These are phyloP conservation scores for Ceriops zippeliana DNA, from an alignment of 345 rosid genomes.

Conservation along the genomic window DNA sequence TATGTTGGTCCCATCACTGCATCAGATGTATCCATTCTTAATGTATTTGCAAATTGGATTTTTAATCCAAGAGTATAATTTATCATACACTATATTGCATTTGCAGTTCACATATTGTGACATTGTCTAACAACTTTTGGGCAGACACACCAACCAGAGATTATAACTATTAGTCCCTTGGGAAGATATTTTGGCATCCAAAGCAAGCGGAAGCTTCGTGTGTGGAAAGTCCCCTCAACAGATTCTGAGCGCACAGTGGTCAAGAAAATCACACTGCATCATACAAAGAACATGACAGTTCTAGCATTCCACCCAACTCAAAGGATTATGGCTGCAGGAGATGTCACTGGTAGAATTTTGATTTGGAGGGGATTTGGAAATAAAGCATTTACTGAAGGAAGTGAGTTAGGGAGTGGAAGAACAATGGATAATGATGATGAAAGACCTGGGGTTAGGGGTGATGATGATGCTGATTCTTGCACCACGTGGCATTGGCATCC, in stretches of 20 bases:
- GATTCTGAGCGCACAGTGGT: constrained; percentile 40
- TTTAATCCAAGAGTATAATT: too few species aligned
- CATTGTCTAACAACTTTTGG: constrained; percentile 6
- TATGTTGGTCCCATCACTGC: too few species aligned
- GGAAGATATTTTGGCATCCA: constrained; percentile 64
- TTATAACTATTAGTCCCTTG: constrained; percentile 53
- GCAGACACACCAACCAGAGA: constrained; percentile 62
- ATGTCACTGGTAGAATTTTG: constrained; percentile 84
- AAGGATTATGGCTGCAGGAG: constrained; percentile 82
- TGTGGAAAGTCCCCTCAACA: constrained; percentile 67
- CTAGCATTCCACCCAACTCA: constrained; percentile 84
- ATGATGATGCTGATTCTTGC: constrained; percentile 94
- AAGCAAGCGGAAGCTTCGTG: constrained; percentile 49
- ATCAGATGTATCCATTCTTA: too few species aligned
- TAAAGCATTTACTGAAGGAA: constrained; percentile 37
- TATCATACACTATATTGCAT: neutral
- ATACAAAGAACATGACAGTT: constrained; percentile 60
- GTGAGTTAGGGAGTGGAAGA: constrained; percentile 24
- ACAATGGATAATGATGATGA: constrained; percentile 45
- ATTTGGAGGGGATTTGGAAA: constrained; percentile 86
- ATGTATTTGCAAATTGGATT: too few species aligned
- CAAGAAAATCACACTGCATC: constrained; percentile 70
- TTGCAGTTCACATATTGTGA: neutral
- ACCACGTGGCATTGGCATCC: constrained; percentile 95
- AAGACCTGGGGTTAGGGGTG: constrained; percentile 81